Conservation (phyloP, 225 moss, liverwort and hornwort genomes). For the Anthoceros angustus region DNA sequence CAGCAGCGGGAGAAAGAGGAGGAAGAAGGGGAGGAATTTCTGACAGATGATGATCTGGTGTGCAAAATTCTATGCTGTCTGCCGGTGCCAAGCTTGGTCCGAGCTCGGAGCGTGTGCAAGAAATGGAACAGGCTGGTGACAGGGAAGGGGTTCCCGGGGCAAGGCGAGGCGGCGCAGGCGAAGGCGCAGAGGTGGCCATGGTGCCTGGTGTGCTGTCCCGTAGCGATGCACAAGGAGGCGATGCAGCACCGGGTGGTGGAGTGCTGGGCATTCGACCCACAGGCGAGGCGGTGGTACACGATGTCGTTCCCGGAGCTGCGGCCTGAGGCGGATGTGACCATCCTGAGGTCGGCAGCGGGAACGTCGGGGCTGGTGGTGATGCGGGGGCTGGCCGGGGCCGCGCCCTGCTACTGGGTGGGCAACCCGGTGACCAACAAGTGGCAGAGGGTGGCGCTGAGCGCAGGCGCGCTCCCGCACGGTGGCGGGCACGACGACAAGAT, state of each 20-base stretch:
- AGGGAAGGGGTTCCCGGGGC: not conserved
- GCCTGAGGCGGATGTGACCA: not conserved
- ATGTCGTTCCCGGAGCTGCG: conserved; percentile 2
- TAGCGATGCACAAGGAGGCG: not conserved
- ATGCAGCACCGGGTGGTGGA: not conserved
- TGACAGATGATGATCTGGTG: not conserved
- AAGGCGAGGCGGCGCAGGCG: not conserved
- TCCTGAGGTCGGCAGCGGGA: not conserved
- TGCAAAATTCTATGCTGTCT: not conserved
- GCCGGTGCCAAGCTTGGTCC: not conserved
- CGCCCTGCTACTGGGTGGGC: conserved; percentile 2
- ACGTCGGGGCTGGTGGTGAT: not conserved
- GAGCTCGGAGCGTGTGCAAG: not conserved
- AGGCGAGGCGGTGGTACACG: not conserved
- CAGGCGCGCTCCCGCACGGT: not conserved
- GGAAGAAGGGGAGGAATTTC: not conserved
- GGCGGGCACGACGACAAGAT: not conserved
- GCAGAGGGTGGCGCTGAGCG: not conserved
- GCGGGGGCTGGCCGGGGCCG: conserved; percentile 1
- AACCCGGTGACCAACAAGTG: not conserved
- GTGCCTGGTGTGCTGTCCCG: not conserved
- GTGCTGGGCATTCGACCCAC: not conserved
- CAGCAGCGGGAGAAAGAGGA: no score
- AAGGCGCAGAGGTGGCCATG: not conserved
- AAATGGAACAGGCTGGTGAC: not conserved